These are phyloP conservation scores for Herpotrichia juniperi DNA, from an alignment of 2,329 filamentous ascomycete genomes.

Conservation along the genomic window DNA sequence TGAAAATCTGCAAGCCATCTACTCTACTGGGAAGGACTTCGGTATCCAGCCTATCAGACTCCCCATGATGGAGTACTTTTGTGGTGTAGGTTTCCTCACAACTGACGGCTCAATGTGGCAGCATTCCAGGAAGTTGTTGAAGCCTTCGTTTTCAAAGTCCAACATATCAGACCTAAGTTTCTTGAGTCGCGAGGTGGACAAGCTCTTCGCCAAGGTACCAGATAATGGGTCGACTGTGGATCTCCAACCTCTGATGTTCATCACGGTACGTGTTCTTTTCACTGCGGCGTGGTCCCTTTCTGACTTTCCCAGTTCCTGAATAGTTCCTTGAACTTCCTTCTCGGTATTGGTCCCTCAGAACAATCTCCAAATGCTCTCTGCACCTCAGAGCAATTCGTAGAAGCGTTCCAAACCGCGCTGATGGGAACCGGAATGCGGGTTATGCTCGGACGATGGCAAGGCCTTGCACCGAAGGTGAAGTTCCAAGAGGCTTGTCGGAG, in stretches of 20 bases:
- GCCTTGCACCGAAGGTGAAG: slow-evolving; percentile 5
- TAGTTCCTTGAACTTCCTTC: slow-evolving; percentile 14
- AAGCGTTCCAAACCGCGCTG: slow-evolving; percentile 11
- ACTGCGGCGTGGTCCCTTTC: too few species aligned
- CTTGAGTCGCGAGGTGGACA: slow-evolving; percentile 63
- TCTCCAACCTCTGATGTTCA: slow-evolving; percentile 43
- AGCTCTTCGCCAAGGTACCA: slow-evolving; percentile 62
- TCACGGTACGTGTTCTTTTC: slow-evolving; percentile 14
- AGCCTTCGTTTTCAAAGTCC: slow-evolving; percentile 55
- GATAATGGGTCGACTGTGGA: slow-evolving; percentile 48
- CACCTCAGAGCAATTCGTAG: slow-evolving; percentile 11
- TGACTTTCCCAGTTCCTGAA: slow-evolving; percentile 13
- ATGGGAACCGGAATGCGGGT: slow-evolving; percentile 8
- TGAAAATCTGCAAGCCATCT: slow-evolving; percentile 37
- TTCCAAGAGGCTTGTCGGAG: slow-evolving; percentile 3
- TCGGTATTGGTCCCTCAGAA: slow-evolving; percentile 10
- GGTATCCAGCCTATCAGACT: slow-evolving; percentile 35
- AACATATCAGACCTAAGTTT: slow-evolving; percentile 58
- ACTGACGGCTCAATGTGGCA: slow-evolving; percentile 42
- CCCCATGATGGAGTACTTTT: slow-evolving; percentile 38
- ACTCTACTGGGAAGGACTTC: slow-evolving; percentile 47
- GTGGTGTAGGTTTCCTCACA: slow-evolving; percentile 48
- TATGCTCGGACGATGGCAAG: slow-evolving; percentile 4
- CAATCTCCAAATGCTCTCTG: slow-evolving; percentile 6
- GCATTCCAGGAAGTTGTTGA: slow-evolving; percentile 48